Evolutionary conservation across 2,329 filamentous ascomycete species (phyloP), one percentile per base, ranked within the genome.

Genomic region (Fusarium camptoceras): DNA sequence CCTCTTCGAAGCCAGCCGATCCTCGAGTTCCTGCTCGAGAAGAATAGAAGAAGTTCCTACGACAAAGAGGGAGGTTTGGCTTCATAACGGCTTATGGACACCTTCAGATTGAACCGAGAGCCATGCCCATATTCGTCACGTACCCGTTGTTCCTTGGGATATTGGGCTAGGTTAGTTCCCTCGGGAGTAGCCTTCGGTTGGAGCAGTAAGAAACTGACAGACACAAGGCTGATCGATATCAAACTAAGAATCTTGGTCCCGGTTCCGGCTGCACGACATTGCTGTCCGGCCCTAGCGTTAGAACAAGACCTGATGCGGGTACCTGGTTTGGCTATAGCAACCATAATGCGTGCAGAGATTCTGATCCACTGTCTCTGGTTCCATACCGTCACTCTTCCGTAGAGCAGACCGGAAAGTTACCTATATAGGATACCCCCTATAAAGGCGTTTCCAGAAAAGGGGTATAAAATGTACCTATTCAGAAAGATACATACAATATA

Each of bases 191-290:
- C 22, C 22, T 9, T 43, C 28, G 34, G 55, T 27, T 12, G 44
- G 27, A 57, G 31, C 10, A 37, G 27, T 44, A 24, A 57, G 31
- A 10, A 28, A 24, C 41, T 44, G 25, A 37, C 51, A 31, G 59
- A 55, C 43, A 68, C 64, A 71, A 43, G 56, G 55, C 30, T 68
- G 44, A 47, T 60, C 64, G 12, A 22, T 55, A 51, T 48, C 18
- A 49, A 53, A 55, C 66, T 71, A 68, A 34, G 31, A 18, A 61
- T 49, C 31, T 55, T 65, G 68, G 64, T 53, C 41, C 49, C 51
- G 30, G 31, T 44, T 27, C 48, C 64, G 55, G 59, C 68, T 70
- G 68, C 68, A 71, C 64, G 51, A 71, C 68, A 70, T 70, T 63
- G 44, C 12, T 51, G 39, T 59, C 57, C 67, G 56, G 67, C 27